These are phyloP conservation scores for Panicum hallii DNA, from an alignment of 202 grass and related monocot species.

Conservation along the genomic window DNA sequence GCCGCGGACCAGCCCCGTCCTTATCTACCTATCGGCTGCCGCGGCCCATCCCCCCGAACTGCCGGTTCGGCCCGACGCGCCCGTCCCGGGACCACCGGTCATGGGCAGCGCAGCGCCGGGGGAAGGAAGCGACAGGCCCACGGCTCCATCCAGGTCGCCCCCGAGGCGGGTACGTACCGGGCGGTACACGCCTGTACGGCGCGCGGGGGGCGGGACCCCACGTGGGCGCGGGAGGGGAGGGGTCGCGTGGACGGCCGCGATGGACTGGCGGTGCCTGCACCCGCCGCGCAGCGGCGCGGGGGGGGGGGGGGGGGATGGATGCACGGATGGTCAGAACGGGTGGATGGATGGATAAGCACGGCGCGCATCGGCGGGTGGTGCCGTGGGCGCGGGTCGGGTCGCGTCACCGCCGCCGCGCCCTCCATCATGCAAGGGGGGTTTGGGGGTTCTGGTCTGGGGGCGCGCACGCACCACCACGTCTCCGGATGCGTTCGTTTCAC, in stretches of 20 bases:
- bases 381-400: neutral
- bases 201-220: neutral
- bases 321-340: neutral
- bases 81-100: slow-evolving; percentile 16
- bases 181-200: slow-evolving; percentile 62
- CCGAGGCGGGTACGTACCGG: slow-evolving; percentile 36
- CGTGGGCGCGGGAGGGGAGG: neutral
- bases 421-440: neutral
- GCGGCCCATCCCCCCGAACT: neutral
- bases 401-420: neutral
- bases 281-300: neutral
- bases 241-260: slow-evolving; percentile 18
- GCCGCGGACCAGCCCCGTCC: neutral
- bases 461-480: neutral
- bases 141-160: neutral
- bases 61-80: neutral
- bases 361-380: neutral
- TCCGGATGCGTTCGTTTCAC: no score
- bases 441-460: neutral
- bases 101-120: neutral
- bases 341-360: slow-evolving; percentile 33
- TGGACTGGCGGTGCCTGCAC: neutral
- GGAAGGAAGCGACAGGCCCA: neutral
- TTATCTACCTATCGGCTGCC: neutral
- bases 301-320: neutral